Evolutionary conservation across 2,329 filamentous ascomycete genomes (phyloP).

Genomic region (Fusarium solani-melongenae): DNA sequence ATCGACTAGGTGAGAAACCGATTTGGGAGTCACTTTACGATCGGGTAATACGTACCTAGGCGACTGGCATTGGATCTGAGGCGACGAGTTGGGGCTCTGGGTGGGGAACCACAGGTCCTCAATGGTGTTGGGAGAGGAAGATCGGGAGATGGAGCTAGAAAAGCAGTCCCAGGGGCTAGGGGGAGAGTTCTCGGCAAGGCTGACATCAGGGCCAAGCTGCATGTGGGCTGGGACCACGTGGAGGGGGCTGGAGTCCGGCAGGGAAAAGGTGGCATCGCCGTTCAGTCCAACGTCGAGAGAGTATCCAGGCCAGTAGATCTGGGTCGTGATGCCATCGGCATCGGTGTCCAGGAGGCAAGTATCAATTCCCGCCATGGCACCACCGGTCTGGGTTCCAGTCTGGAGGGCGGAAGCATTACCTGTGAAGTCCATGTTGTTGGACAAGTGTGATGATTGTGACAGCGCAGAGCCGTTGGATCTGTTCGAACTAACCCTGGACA

Average conservation of each 20-base stretch:
- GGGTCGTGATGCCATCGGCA: constrained; percentile 57
- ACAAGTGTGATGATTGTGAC: constrained; percentile 62
- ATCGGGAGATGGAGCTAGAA: constrained; percentile 63
- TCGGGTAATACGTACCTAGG: constrained; percentile 60
- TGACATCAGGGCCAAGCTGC: constrained; percentile 63
- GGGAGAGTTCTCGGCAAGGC: constrained; percentile 61
- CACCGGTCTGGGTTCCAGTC: constrained; percentile 52
- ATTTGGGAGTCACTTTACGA: not conserved
- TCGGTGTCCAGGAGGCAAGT: constrained; percentile 64
- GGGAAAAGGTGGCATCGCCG: constrained; percentile 55
- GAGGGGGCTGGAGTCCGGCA: constrained; percentile 57
- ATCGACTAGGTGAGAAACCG: constrained; percentile 38
- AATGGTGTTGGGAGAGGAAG: constrained; percentile 60
- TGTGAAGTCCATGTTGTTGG: constrained; percentile 63
- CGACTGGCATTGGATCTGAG: constrained; percentile 61
- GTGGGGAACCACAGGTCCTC: constrained; percentile 60
- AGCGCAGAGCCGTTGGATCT: constrained; percentile 57
- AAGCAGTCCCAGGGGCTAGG: constrained; percentile 64
- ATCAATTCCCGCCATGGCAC: constrained; percentile 60
- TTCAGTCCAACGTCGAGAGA: constrained; percentile 57
- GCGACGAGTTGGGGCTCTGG: constrained; percentile 58
- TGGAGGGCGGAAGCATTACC: constrained; percentile 60
- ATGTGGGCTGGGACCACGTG: constrained; percentile 69
- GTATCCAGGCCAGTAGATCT: constrained; percentile 63
- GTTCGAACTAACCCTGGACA: constrained; percentile 54